These are phyloP conservation scores for Rhizophora apiculata DNA, from an alignment of 345 rosid species.

Conservation along the genomic window DNA sequence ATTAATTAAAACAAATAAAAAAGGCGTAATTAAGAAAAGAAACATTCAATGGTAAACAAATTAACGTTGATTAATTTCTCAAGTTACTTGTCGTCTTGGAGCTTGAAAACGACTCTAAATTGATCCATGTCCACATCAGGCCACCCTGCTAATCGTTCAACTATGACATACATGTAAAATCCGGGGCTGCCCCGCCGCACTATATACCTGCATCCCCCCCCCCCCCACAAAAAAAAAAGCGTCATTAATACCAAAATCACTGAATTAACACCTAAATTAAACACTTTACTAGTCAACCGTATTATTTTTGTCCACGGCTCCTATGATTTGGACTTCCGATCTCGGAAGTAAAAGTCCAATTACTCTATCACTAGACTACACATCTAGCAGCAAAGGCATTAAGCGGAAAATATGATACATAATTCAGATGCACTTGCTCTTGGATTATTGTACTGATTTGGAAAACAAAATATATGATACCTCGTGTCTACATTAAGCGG, in stretches of 20 bases:
- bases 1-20: too few species aligned
- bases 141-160: slow-evolving; percentile 24
- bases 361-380: too few species aligned
- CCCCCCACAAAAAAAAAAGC: background rate
- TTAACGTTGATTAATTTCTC: background rate
- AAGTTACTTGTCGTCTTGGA: slow-evolving; percentile 17
- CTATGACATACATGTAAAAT: slow-evolving; percentile 13
- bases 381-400: too few species aligned
- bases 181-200: slow-evolving; percentile 13
- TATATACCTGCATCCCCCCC: slow-evolving; percentile 6
- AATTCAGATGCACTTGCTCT: too few species aligned
- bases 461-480: slow-evolving; percentile 18
- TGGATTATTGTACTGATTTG: background rate
- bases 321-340: too few species aligned
- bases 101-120: slow-evolving; percentile 22
- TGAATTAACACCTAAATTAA: background rate
- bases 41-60: background rate
- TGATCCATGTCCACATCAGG: slow-evolving; percentile 18
- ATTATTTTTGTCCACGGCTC: too few species aligned
- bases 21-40: too few species aligned
- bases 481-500: slow-evolving; percentile 88
- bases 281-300: background rate
- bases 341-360: too few species aligned
- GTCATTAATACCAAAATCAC: background rate
- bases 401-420: too few species aligned